Evolutionary conservation across 2,329 filamentous ascomycete genomes (phyloP), one percentile per base, ranked within the genome.

Genomic region (Xylaria sp.): DNA sequence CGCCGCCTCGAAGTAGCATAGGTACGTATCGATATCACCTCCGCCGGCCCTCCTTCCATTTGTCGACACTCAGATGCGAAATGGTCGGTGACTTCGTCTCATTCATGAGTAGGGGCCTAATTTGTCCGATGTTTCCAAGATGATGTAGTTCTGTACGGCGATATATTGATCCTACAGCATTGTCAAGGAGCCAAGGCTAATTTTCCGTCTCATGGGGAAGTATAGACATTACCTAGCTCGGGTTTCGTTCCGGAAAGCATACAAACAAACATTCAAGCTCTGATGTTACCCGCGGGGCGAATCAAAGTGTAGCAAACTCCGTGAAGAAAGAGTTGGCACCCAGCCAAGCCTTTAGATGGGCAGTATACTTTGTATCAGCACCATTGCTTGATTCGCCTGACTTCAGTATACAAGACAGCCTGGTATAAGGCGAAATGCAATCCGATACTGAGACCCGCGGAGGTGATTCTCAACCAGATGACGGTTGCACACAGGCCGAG

Each of bases 381-480:
- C 58, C 52, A 50, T 59, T 52, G 45, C 52, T 48, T 56, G 50
- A 56, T 56, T 50, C 52, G 52, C 56, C 59, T 61, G 52, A 52
- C 52, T 59, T 52, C 52, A 50, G 55, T 46, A 56, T 50, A 54
- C 57, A 54, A 59, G 49, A 56, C 52, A 52, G 54, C 47, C 42
- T n/a, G 44, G 44, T 52, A 50, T 42, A 50, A 39, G 54, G 48
- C 55, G 39, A 53, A 50, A 62, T 57, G 47, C 39, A 41, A 59
- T 59, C 60, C 51, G 60, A 52, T 59, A 60, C 57, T 46, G 42
- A 60, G 51, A 43, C 44, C 56, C 56, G 43, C 52, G 34, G 43
- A 53, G 50, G 47, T 38, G 52, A 57, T 50, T 59, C 48, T 57
- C 48, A 45, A 55, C 54, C 55, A 48, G 41, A 54, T 42, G 48